Base-by-base conservation (phyloP, 192 early-diverging fungal genomes). In the Spizellomyces sp. region DNA sequence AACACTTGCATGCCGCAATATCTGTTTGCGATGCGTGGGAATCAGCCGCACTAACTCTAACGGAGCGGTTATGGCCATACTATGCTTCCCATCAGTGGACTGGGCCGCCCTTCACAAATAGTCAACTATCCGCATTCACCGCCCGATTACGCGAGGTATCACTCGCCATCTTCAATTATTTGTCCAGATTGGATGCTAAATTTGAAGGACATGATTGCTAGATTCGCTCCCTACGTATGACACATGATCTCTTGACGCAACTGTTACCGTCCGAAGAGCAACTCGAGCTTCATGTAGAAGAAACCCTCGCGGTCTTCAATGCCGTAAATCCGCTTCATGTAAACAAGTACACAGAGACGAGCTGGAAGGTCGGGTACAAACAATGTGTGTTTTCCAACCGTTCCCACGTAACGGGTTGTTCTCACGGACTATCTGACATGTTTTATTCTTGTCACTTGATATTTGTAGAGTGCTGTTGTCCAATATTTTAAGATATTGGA, bases 11-110 rank as follows among this genome's bases (percentile, higher is more conserved):
- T 4, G 48, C 62, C 10, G 69, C 74, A 0, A 69, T 71, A 15
- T 58, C 62, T 44, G 43, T 79, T 10, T 75, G 74, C 48, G 62
- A 72, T 5, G 54, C 44, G 0, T 72, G 71, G 66, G 62, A 69
- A 12, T 59, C 70, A 7, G 47, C 75, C 7, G 36, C 73, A 8
- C 19, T 47, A 8, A 80, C 78, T 7, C 67, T 86, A 12, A 86
- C 82, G 7, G 61, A 45, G n/a, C 66, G 76, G 64, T 71, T 82
- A 42, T 86, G 85, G 85, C 85, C 85, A 9, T 15, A 80, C 58
- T 79, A 67, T 50, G 67, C 56, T 36, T 48, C 80, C 2, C 70
- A 84, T 77, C 67, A 58, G 5, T 86, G 85, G 85, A 66, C 70
- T 8, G 77, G 80, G 10, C 63, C 59, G 8, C 21, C 70, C n/a